Percentiles rank a stretch among this genome's conserved stretches.
Conservation (phyloP, 1,139 yeast genomes). For the Candida sp. region DNA sequence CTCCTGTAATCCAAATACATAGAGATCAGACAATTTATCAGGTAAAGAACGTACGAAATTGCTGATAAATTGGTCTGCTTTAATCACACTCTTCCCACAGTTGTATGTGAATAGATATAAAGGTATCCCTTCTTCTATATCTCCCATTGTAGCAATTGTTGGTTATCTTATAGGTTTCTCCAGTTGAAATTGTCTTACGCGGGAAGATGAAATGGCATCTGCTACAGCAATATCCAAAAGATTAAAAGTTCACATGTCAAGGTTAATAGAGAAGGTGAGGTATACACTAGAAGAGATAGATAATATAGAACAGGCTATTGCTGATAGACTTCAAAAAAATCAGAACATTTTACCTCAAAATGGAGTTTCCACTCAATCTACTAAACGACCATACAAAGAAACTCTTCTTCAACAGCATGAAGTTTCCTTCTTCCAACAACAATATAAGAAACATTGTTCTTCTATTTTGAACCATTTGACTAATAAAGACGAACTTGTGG, state of each 20-base stretch:
- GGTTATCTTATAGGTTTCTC: too few species aligned
- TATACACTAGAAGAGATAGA: slow-evolving; percentile 36
- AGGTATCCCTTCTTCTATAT: slow-evolving; percentile 6
- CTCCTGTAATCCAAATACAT: slow-evolving; percentile 77
- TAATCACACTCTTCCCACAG: slow-evolving; percentile 27
- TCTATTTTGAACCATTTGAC: slow-evolving; percentile 9
- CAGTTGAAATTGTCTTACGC: background rate
- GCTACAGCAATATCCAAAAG: background rate
- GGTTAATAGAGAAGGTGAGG: slow-evolving; percentile 34
- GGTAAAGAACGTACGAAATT: slow-evolving; percentile 29
- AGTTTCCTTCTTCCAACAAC: slow-evolving; percentile 47
- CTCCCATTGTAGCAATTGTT: background rate
- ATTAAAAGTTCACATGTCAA: slow-evolving; percentile 16
- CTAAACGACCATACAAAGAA: slow-evolving; percentile 40
- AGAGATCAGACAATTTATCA: slow-evolving; percentile 36
- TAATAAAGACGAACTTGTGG: slow-evolving; percentile 13
- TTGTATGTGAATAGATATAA: slow-evolving; percentile 39
- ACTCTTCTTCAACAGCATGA: slow-evolving; percentile 69
- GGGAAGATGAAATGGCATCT: background rate
- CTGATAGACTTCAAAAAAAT: slow-evolving; percentile 28
- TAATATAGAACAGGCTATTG: slow-evolving; percentile 27
- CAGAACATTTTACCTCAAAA: slow-evolving; percentile 18
- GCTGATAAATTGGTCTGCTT: slow-evolving; percentile 19
- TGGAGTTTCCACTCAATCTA: slow-evolving; percentile 7
- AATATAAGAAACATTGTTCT: slow-evolving; percentile 28